phyloP scores from a whole-genome alignment of 306 rosid species.

The Glycyrrhiza uralensis region DNA sequence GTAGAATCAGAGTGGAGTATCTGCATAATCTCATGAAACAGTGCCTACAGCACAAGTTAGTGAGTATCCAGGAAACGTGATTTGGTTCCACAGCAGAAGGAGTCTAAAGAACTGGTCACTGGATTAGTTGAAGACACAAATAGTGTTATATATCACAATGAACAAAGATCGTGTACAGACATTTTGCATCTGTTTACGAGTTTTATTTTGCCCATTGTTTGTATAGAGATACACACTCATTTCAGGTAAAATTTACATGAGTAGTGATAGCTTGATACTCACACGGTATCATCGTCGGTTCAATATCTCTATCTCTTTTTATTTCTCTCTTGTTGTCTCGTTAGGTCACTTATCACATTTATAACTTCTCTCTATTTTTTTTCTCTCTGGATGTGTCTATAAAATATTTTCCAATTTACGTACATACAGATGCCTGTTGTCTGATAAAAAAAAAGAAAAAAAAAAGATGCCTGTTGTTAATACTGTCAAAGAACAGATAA shows the following conservation, averaged over 20 bases:
- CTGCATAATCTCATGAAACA: constrained; percentile 8
- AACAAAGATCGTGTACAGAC: neutral
- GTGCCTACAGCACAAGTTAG: neutral
- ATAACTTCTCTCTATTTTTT: too few relatives aligned
- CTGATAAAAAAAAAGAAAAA: too few relatives aligned
- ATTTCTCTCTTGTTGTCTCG: too few relatives aligned
- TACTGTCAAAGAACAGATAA: neutral
- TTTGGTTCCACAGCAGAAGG: constrained; percentile 9
- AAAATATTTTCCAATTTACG: too few relatives aligned
- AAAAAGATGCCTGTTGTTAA: neutral
- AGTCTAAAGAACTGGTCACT: neutral
- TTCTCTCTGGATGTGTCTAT: too few relatives aligned
- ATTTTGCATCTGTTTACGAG: neutral
- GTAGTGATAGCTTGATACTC: too few relatives aligned
- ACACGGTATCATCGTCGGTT: too few relatives aligned
- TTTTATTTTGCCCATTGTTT: neutral
- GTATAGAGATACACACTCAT: neutral
- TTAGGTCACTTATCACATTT: too few relatives aligned
- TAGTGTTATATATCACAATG: neutral
- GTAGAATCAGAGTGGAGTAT: neutral
- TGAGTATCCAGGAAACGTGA: neutral
- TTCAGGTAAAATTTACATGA: neutral
- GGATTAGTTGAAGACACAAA: constrained; percentile 16
- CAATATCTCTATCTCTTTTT: too few relatives aligned
- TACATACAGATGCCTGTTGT: neutral